These are phyloP conservation scores for Teratosphaeria zuluensis DNA, from an alignment of 2,329 filamentous ascomycete genomes.

Conservation along the genomic window DNA sequence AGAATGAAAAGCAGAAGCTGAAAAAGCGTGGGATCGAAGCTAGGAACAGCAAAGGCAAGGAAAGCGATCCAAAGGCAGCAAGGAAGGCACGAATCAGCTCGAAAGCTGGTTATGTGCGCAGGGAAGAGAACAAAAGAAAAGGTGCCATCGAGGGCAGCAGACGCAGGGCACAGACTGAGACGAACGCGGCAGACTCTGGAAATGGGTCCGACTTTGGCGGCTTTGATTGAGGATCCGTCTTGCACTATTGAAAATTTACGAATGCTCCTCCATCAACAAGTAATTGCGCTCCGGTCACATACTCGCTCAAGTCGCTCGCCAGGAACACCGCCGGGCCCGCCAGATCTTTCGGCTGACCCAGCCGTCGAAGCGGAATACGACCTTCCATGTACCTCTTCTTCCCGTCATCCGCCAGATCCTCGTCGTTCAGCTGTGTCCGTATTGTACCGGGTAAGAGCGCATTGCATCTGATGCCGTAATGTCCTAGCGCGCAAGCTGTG, in stretches of 20 bases:
- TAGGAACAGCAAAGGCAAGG: conserved; percentile 37
- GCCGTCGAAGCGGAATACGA: conserved; percentile 66
- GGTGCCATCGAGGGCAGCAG: conserved; percentile 28
- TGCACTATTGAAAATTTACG: conserved; percentile 66
- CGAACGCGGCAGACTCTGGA: conserved; percentile 10
- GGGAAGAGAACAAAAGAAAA: conserved; percentile 55
- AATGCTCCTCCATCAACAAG: conserved; percentile 83
- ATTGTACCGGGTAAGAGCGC: conserved; percentile 76
- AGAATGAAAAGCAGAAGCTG: conserved; percentile 70
- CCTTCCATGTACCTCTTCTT: conserved; percentile 74
- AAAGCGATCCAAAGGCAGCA: conserved; percentile 33
- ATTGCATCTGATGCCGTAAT: conserved; percentile 70
- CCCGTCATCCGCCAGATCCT: conserved; percentile 61
- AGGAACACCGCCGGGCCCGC: conserved; percentile 79
- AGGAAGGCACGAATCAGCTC: conserved; percentile 64
- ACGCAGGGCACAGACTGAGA: conserved; percentile 19
- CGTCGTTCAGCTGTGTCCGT: conserved; percentile 73
- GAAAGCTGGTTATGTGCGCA: conserved; percentile 66
- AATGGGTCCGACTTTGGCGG: conserved; percentile 33
- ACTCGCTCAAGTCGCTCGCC: conserved; percentile 67
- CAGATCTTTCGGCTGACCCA: conserved; percentile 64
- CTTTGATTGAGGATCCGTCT: conserved; percentile 23
- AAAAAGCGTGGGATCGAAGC: conserved; percentile 75
- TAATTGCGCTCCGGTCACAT: conserved; percentile 74
- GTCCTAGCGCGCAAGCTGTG: conserved; percentile 66